Evolutionary conservation across 176 grass and related monocot genomes (phyloP).

Genomic region (Ensete ventricosum): DNA sequence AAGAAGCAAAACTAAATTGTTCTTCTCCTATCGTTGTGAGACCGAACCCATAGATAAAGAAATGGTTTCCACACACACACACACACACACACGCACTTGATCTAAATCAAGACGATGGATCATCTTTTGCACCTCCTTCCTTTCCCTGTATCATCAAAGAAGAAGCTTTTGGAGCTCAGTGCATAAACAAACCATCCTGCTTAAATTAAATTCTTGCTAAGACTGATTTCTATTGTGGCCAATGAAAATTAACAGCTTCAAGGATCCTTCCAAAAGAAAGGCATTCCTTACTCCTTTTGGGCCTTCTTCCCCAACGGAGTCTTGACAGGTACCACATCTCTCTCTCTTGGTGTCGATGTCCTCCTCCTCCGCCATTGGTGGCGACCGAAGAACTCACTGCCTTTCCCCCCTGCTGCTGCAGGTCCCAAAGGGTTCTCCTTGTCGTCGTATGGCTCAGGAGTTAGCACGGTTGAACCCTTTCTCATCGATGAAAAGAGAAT

Average conservation of each 20-base stretch:
- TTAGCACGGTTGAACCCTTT: slow-evolving; percentile 89
- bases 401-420: slow-evolving; percentile 14
- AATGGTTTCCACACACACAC: too few relatives aligned
- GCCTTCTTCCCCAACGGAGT: neutral
- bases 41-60: too few relatives aligned
- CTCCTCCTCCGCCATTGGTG: too few relatives aligned
- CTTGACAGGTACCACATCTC: slow-evolving; percentile 28
- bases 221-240: neutral
- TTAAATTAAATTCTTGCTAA: neutral
- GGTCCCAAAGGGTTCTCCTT: slow-evolving; percentile 87
- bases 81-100: too few relatives aligned
- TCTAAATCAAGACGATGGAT: too few relatives aligned
- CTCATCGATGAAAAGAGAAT: slow-evolving; percentile 82
- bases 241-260: neutral
- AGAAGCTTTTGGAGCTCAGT: neutral
- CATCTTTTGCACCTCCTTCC: too few relatives aligned
- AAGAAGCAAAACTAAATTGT: too few relatives aligned
- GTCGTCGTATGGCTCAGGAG: slow-evolving; percentile 50
- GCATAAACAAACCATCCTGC: neutral
- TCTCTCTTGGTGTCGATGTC: neutral
- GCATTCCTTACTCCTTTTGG: neutral
- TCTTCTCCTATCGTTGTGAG: too few relatives aligned
- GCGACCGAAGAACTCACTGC: too few relatives aligned
- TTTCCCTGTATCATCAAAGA: neutral
- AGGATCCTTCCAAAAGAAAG: neutral